These are phyloP conservation scores for Suhomyces guaymorum DNA, from an alignment of 1,139 yeast genomes.

Conservation along the genomic window DNA sequence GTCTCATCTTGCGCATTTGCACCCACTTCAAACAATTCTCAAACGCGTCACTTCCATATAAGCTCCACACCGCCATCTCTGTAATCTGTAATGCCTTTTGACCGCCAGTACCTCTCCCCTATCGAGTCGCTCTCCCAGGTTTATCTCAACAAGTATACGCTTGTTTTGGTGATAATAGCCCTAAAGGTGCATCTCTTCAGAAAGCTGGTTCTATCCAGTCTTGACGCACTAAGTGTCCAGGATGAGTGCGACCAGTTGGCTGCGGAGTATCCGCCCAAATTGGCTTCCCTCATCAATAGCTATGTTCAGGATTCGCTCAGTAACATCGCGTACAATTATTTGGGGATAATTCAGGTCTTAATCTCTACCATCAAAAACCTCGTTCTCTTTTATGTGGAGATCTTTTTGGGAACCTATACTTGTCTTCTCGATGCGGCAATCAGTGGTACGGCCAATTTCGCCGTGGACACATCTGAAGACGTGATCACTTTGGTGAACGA, in stretches of 20 bases:
- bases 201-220: slow-evolving; percentile 38
- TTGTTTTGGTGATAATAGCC: slow-evolving; percentile 43
- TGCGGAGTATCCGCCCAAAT: slow-evolving; percentile 55
- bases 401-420: slow-evolving; percentile 81
- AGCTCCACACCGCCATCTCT: too few species aligned
- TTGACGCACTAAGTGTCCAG: slow-evolving; percentile 34
- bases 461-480: slow-evolving; percentile 69
- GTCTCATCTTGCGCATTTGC: too few species aligned
- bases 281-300: slow-evolving; percentile 54
- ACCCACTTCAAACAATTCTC: too few species aligned
- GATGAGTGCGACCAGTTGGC: slow-evolving; percentile 43
- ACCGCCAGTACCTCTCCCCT: slow-evolving; percentile 27
- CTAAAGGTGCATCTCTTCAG: slow-evolving; percentile 54
- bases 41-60: slow-evolving; percentile 8
- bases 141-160: slow-evolving; percentile 58
- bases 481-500: slow-evolving; percentile 60
- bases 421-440: slow-evolving; percentile 77
- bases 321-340: slow-evolving; percentile 14
- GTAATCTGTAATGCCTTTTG: too few species aligned
- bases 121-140: slow-evolving; percentile 56
- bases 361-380: slow-evolving; percentile 61
- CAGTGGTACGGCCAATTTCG: slow-evolving; percentile 70
- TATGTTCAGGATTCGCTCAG: slow-evolving; percentile 20
- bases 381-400: slow-evolving; percentile 63
- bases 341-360: slow-evolving; percentile 26